phyloP scores from a whole-genome alignment of 2,329 filamentous ascomycete genomes.

The Colletotrichum orbiculare region DNA sequence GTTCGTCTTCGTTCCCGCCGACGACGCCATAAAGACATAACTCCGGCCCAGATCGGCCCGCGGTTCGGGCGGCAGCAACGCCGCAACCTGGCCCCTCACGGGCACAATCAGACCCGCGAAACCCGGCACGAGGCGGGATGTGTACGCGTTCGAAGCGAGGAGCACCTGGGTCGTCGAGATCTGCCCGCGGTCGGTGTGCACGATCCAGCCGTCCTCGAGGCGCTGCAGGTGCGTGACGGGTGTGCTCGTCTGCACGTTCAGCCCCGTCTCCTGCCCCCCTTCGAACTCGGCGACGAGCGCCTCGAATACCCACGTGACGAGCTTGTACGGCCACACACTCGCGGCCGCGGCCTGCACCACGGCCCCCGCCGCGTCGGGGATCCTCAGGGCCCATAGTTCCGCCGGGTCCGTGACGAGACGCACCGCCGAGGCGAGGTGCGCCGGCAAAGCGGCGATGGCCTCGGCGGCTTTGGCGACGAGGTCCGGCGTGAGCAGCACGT shows the following conservation, averaged over 20 bases:
- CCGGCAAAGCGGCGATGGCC: conserved; percentile 66
- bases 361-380: conserved; percentile 69
- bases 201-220: conserved; percentile 53
- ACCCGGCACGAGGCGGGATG: conserved; percentile 76
- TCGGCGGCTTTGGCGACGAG: conserved; percentile 63
- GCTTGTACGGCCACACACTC: conserved; percentile 85
- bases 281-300: conserved; percentile 56
- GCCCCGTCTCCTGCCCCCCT: conserved; percentile 41
- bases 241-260: conserved; percentile 82
- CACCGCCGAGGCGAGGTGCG: conserved; percentile 65
- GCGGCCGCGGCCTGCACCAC: conserved; percentile 74
- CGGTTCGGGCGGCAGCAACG: conserved; percentile 60
- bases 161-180: conserved; percentile 73
- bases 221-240: conserved; percentile 65
- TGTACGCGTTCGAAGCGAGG: conserved; percentile 87
- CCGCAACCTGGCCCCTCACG: conserved; percentile 77
- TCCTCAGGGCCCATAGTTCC: conserved; percentile 62
- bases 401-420: conserved; percentile 51
- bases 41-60: conserved; percentile 60
- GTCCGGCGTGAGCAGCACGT: conserved; percentile 68
- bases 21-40: conserved; percentile 69
- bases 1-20: conserved; percentile 44
- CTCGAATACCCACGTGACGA: conserved; percentile 78
- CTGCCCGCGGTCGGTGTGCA: conserved; percentile 76
- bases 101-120: conserved; percentile 81